These are phyloP conservation scores for Saturnispora sanitii DNA, from an alignment of 805 yeast species.

Conservation along the genomic window DNA sequence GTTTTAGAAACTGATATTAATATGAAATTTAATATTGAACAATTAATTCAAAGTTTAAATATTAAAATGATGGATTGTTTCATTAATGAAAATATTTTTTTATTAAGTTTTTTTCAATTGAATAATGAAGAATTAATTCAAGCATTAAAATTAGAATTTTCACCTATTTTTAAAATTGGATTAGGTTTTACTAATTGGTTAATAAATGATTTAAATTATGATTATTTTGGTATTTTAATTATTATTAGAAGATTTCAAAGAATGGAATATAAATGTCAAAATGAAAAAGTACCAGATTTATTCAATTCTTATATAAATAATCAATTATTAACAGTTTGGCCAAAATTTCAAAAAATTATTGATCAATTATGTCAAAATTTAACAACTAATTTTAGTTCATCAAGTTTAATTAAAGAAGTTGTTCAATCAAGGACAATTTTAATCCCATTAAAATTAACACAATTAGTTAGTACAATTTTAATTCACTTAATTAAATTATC, in stretches of 20 bases:
- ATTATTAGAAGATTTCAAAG: constrained; percentile 64
- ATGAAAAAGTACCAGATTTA: constrained; percentile 57
- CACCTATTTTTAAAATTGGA: constrained; percentile 43
- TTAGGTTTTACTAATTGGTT: constrained; percentile 35
- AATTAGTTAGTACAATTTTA: constrained; percentile 65
- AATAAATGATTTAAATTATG: constrained; percentile 37
- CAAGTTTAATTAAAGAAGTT: constrained; percentile 21
- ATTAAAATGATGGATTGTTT: constrained; percentile 68
- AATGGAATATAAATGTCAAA: constrained; percentile 56
- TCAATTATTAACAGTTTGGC: constrained; percentile 70
- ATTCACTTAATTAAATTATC: constrained; percentile 58
- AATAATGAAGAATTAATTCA: constrained; percentile 33
- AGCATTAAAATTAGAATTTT: constrained; percentile 40
- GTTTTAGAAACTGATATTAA: constrained; percentile 55
- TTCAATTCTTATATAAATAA: constrained; percentile 56
- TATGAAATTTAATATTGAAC: constrained; percentile 61
- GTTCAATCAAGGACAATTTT: constrained; percentile 19
- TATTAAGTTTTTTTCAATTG: constrained; percentile 58
- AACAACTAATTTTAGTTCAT: constrained; percentile 41
- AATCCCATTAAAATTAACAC: constrained; percentile 59
- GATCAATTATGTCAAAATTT: constrained; percentile 71
- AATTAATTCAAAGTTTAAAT: constrained; percentile 62
- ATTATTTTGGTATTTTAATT: constrained; percentile 68
- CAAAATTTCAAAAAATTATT: constrained; percentile 65
- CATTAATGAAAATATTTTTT: constrained; percentile 64